A percentile compares a stretch with the other conserved stretches of the same genome.
Evolutionary conservation across 2,329 filamentous ascomycete species (phyloP).

Genomic region (Colletotrichum echinochloae): DNA sequence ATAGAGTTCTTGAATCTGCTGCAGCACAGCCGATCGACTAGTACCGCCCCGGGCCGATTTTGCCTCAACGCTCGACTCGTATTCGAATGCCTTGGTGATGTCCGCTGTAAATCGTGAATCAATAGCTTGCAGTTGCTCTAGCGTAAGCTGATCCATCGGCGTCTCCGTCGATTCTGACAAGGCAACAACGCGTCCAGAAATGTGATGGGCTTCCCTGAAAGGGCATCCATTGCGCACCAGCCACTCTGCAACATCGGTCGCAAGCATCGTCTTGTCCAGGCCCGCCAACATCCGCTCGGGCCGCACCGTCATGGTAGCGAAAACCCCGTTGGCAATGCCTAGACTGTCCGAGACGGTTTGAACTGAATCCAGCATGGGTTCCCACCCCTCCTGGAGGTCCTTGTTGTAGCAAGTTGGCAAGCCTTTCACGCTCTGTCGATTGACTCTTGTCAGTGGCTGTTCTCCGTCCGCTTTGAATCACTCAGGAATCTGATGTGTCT

Average conservation of each 20-base stretch:
- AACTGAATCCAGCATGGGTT: slow-evolving; percentile 80
- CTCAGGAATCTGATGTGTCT: slow-evolving; percentile 44
- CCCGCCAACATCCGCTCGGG: slow-evolving; percentile 79
- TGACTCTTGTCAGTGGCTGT: slow-evolving; percentile 46
- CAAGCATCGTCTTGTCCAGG: slow-evolving; percentile 80
- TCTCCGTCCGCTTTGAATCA: slow-evolving; percentile 45
- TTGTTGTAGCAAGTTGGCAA: slow-evolving; percentile 83
- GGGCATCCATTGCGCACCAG: slow-evolving; percentile 74
- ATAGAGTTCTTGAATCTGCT: slow-evolving; percentile 66
- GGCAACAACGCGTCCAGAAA: slow-evolving; percentile 78
- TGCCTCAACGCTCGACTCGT: slow-evolving; percentile 78
- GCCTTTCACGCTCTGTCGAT: slow-evolving; percentile 62
- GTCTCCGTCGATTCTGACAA: slow-evolving; percentile 71
- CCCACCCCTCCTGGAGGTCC: slow-evolving; percentile 80
- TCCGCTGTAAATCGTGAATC: slow-evolving; percentile 62
- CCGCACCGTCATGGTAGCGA: slow-evolving; percentile 73
- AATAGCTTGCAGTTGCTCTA: background rate
- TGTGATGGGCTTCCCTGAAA: slow-evolving; percentile 83
- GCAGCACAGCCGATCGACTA: slow-evolving; percentile 71
- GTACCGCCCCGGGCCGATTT: slow-evolving; percentile 77
- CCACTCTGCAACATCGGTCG: slow-evolving; percentile 74
- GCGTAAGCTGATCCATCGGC: slow-evolving; percentile 46
- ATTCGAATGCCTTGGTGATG: slow-evolving; percentile 74
- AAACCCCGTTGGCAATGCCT: slow-evolving; percentile 79
- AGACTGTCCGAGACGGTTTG: slow-evolving; percentile 80